Percentiles rank a stretch among this genome's conserved stretches.
phyloP scores from a whole-genome alignment of 2,329 filamentous ascomycete genomes.

The Exophiala oligosperma region DNA sequence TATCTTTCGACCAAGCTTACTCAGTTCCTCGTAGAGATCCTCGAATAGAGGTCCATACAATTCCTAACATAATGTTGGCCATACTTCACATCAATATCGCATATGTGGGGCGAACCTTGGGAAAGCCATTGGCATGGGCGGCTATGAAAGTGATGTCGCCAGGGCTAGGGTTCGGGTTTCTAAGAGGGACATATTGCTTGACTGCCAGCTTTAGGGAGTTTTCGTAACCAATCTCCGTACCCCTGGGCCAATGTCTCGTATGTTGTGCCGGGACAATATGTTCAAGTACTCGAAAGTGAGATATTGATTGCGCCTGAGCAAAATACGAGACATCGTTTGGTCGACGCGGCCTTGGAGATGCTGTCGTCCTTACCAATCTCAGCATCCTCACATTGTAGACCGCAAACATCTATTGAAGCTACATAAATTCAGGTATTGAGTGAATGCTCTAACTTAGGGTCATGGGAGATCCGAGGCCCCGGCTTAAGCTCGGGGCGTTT shows the following conservation, averaged over 20 bases:
- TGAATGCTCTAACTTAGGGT: no score
- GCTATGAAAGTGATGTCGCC: constrained; percentile 84
- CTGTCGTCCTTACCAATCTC: background rate
- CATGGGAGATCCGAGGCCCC: no score
- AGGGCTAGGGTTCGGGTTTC: constrained; percentile 65
- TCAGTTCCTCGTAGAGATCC: constrained; percentile 65
- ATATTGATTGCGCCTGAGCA: constrained; percentile 1
- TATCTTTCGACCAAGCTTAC: constrained; percentile 65
- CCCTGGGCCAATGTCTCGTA: constrained; percentile 52
- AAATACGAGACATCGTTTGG: no score
- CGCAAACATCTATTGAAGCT: no score
- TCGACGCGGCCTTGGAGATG: background rate
- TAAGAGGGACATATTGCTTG: constrained; percentile 82
- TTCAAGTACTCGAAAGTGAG: constrained; percentile 45
- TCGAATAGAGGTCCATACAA: constrained; percentile 92
- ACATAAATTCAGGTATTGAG: no score
- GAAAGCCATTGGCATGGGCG: constrained; percentile 88
- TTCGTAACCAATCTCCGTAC: constrained; percentile 60
- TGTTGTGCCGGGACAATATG: constrained; percentile 50
- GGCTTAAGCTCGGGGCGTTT: no score
- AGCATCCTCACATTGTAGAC: background rate
- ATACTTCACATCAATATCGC: background rate
- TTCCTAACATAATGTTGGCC: constrained; percentile 57
- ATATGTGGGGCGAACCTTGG: constrained; percentile 61
- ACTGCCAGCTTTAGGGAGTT: constrained; percentile 72